A percentile compares a stretch with the other conserved stretches of the same genome.
Evolutionary conservation across 805 yeast species (phyloP).

Genomic region (Candida xyloterini): DNA sequence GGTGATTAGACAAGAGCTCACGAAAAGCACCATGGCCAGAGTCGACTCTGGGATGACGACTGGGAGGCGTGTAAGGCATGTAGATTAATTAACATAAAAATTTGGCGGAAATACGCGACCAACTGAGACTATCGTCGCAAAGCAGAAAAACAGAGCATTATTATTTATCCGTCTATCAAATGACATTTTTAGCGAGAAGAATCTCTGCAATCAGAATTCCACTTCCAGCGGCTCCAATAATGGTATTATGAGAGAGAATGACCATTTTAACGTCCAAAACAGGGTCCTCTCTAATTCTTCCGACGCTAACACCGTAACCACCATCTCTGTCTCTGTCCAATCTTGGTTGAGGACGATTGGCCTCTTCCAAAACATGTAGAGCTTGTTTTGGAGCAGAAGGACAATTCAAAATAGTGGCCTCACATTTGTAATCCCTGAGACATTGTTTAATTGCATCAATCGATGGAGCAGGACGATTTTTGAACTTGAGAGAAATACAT

Average conservation of each 20-base stretch:
- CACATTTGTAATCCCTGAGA: slow-evolving; percentile 73
- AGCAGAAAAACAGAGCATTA: background rate
- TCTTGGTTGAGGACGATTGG: slow-evolving; percentile 96
- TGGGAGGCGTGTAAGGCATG: slow-evolving; percentile 14
- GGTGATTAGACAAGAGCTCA: background rate
- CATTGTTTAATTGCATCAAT: slow-evolving; percentile 73
- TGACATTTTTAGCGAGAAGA: slow-evolving; percentile 68
- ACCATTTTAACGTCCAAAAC: slow-evolving; percentile 95
- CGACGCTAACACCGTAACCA: slow-evolving; percentile 93
- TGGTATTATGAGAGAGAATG: slow-evolving; percentile 94
- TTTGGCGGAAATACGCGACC: slow-evolving; percentile 13
- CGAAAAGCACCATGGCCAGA: slow-evolving; percentile 5
- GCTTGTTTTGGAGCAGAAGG: slow-evolving; percentile 91
- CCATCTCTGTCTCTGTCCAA: slow-evolving; percentile 92
- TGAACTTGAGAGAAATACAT: slow-evolving; percentile 83
- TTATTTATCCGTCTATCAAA: slow-evolving; percentile 30
- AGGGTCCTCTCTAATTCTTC: slow-evolving; percentile 90
- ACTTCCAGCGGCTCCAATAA: slow-evolving; percentile 98
- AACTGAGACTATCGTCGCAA: slow-evolving; percentile 7
- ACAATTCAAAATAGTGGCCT: slow-evolving; percentile 76
- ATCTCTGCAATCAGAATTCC: slow-evolving; percentile 95
- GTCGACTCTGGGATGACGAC: slow-evolving; percentile 5
- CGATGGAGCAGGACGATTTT: slow-evolving; percentile 79
- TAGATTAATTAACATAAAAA: slow-evolving; percentile 6
- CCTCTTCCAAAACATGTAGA: slow-evolving; percentile 86